A percentile compares a stretch with the other conserved stretches of the same genome.
phyloP scores from a whole-genome alignment of 352 stramenopile species.

The Phytopythium boreale region DNA sequence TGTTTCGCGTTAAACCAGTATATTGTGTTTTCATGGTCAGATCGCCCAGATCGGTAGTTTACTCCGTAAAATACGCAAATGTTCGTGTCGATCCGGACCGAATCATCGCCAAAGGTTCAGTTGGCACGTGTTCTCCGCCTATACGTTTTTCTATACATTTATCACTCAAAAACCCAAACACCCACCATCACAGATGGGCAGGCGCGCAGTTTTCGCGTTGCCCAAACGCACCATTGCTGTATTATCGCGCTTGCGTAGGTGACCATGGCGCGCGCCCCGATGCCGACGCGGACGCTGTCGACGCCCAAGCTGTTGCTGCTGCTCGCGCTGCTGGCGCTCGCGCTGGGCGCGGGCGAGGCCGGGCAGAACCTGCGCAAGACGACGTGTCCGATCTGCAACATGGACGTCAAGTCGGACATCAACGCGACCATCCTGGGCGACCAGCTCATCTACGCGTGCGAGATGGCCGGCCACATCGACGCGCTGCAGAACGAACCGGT shows the following conservation, averaged over 20 bases:
- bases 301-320: conserved; percentile 22
- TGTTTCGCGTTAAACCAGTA: not conserved
- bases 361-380: conserved; percentile 55
- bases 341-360: conserved; percentile 20
- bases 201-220: too few species aligned
- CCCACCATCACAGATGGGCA: not conserved
- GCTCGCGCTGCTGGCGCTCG: conserved; percentile 21
- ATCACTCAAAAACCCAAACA: not conserved
- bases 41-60: not conserved
- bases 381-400: conserved; percentile 41
- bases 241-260: not conserved
- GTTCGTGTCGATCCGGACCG: not conserved
- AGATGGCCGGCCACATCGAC: conserved; percentile 83
- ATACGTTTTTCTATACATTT: not conserved
- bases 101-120: not conserved
- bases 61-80: not conserved
- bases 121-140: not conserved
- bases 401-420: conserved; percentile 52
- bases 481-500: conserved; percentile 76
- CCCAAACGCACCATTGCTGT: too few species aligned
- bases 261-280: not conserved
- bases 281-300: not conserved
- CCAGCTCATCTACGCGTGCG: conserved; percentile 77
- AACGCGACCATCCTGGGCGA: conserved; percentile 49
- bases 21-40: not conserved